These are phyloP conservation scores for Colletotrichum graminicola DNA, from an alignment of 2,329 filamentous ascomycete genomes.

Conservation along the genomic window DNA sequence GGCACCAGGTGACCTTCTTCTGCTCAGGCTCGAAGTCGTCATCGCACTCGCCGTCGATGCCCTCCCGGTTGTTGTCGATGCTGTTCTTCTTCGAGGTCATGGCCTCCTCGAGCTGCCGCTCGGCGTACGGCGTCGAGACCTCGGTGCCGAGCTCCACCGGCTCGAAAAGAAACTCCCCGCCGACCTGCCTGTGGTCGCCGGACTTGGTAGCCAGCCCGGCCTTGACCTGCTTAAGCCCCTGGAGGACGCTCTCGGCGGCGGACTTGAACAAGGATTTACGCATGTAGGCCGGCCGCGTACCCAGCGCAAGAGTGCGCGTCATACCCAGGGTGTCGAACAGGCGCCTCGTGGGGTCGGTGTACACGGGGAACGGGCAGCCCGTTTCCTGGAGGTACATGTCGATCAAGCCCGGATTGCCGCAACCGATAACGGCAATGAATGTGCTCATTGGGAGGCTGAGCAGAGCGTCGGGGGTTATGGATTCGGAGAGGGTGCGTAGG, in stretches of 20 bases:
- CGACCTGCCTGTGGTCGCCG: conserved; percentile 76
- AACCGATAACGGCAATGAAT: conserved; percentile 78
- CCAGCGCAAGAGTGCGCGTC: conserved; percentile 72
- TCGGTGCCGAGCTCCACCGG: conserved; percentile 60
- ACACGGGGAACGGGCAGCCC: conserved; percentile 78
- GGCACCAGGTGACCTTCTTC: conserved; percentile 81
- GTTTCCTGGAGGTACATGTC: conserved; percentile 73
- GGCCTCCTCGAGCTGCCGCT: conserved; percentile 47
- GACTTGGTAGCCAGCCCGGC: conserved; percentile 71
- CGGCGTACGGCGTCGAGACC: conserved; percentile 57
- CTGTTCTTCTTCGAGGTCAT: conserved; percentile 25
- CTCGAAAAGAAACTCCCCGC: conserved; percentile 85
- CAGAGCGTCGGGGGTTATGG: conserved; percentile 66
- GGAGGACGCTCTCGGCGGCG: conserved; percentile 65
- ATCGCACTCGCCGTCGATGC: conserved; percentile 40
- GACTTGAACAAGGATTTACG: conserved; percentile 65
- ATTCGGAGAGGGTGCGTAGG: conserved; percentile 70
- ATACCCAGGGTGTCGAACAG: conserved; percentile 78
- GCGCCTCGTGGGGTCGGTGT: conserved; percentile 77
- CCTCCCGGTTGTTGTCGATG: conserved; percentile 28
- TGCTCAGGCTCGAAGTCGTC: conserved; percentile 55
- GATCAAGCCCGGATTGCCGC: conserved; percentile 77
- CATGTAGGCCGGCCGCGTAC: conserved; percentile 73
- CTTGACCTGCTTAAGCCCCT: conserved; percentile 70
- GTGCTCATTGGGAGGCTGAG: conserved; percentile 66